Evolutionary conservation across 2,329 filamentous ascomycete species (phyloP).

Genomic region (Arthrobotrys megalospora): DNA sequence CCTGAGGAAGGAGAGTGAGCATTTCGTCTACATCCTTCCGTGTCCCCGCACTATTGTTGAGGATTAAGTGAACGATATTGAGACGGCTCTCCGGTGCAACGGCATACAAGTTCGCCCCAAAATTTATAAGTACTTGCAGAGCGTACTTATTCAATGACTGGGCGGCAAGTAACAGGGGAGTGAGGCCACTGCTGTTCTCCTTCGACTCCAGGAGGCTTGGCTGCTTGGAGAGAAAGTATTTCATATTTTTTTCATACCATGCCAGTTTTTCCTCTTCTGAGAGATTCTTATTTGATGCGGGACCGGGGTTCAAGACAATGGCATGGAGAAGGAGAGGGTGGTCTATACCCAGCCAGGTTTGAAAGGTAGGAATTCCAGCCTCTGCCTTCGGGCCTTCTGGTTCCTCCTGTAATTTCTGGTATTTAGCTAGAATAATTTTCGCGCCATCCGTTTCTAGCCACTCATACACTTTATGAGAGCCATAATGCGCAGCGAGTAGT

Average conservation of each 20-base stretch:
- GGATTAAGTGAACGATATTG: slow-evolving; percentile 79
- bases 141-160: slow-evolving; percentile 72
- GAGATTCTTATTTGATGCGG: not conserved
- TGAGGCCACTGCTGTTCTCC: slow-evolving; percentile 73
- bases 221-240: slow-evolving; percentile 76
- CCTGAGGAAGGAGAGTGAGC: slow-evolving; percentile 74
- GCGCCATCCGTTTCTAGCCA: slow-evolving; percentile 83
- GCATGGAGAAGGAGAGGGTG: slow-evolving; percentile 61
- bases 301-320: slow-evolving; percentile 64
- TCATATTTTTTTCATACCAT: slow-evolving; percentile 67
- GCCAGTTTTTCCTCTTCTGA: slow-evolving; percentile 42
- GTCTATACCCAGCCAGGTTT: slow-evolving; percentile 62
- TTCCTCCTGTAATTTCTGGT: slow-evolving; percentile 11
- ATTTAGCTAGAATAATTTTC: slow-evolving; percentile 70
- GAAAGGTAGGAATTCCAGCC: slow-evolving; percentile 46
- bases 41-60: slow-evolving; percentile 71
- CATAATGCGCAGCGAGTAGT: slow-evolving; percentile 28
- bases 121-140: slow-evolving; percentile 75
- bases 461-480: slow-evolving; percentile 70
- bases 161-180: slow-evolving; percentile 79
- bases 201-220: slow-evolving; percentile 76
- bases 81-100: slow-evolving; percentile 73
- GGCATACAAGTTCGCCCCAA: slow-evolving; percentile 78
- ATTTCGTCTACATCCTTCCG: slow-evolving; percentile 71
- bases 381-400: slow-evolving; percentile 11